Conservation (phyloP, 1,284 basidiomycete species). For the Papiliotrema terrestris region DNA sequence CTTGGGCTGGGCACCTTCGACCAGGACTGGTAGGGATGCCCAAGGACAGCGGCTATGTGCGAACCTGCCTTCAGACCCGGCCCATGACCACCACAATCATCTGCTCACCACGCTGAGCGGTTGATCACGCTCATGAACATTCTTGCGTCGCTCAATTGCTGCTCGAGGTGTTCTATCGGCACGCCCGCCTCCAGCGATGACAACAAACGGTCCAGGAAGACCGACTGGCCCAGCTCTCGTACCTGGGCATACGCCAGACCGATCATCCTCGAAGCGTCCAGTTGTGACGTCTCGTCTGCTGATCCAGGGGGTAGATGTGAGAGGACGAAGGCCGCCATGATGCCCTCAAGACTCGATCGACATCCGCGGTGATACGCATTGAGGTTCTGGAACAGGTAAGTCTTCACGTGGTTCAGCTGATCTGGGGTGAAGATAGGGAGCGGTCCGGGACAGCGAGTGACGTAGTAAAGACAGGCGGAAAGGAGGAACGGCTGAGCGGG, state of each 20-base stretch:
- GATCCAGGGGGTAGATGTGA: not conserved
- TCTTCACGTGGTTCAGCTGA: not conserved
- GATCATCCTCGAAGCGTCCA: not conserved
- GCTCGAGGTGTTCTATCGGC: not conserved
- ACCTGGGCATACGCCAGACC: not conserved
- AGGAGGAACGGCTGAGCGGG: not conserved
- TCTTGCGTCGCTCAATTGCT: not conserved
- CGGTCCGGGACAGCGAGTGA: not conserved
- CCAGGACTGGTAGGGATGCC: not conserved
- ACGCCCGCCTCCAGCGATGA: not conserved
- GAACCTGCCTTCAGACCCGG: not conserved
- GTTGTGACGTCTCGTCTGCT: not conserved
- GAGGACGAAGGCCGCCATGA: not conserved
- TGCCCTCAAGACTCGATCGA: not conserved
- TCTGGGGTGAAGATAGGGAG: not conserved
- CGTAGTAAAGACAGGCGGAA: not conserved
- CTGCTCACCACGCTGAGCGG: not conserved
- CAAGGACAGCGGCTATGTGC: not conserved
- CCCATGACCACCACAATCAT: not conserved
- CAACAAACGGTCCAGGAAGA: not conserved
- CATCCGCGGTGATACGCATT: not conserved
- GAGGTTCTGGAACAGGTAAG: not conserved
- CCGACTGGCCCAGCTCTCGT: not conserved
- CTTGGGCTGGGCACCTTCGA: not conserved
- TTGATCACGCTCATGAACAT: not conserved